Conservation (phyloP, 2,329 filamentous ascomycete genomes). For the Sordariomycetes sp. region DNA sequence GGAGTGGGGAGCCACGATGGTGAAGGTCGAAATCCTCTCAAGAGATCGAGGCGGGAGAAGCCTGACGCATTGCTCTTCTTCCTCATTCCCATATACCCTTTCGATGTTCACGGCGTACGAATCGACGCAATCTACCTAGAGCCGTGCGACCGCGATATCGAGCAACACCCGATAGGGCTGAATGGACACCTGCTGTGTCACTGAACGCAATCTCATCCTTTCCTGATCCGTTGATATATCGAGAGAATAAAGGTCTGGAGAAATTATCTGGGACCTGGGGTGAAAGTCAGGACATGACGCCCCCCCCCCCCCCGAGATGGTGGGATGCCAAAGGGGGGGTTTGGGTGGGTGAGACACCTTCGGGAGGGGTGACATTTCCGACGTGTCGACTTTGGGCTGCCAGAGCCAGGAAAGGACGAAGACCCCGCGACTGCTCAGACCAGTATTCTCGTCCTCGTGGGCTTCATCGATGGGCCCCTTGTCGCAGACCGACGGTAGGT, state of each 20-base stretch:
- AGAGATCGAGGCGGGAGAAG: too few relatives aligned
- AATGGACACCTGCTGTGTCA: slow-evolving; percentile 1
- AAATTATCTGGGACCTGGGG: background rate
- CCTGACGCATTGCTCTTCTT: background rate
- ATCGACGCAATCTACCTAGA: background rate
- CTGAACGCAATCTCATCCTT: background rate
- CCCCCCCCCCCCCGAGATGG: background rate
- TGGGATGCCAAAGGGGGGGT: background rate
- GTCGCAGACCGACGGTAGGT: background rate
- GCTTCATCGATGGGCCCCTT: background rate
- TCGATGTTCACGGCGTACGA: background rate
- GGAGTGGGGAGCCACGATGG: background rate
- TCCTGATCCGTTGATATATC: background rate
- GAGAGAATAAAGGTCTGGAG: background rate
- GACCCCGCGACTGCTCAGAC: background rate
- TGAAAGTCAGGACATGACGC: background rate
- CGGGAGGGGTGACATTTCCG: background rate
- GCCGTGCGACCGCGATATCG: slow-evolving; percentile 1
- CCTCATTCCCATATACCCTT: background rate
- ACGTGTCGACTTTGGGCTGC: background rate
- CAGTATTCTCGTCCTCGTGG: background rate
- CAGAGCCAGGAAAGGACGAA: background rate
- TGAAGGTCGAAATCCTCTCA: background rate
- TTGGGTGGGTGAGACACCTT: background rate
- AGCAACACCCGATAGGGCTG: slow-evolving; percentile 3